Evolutionary conservation across 2,329 filamentous ascomycete genomes (phyloP).

Genomic region (Pleoardoris graminearum): DNA sequence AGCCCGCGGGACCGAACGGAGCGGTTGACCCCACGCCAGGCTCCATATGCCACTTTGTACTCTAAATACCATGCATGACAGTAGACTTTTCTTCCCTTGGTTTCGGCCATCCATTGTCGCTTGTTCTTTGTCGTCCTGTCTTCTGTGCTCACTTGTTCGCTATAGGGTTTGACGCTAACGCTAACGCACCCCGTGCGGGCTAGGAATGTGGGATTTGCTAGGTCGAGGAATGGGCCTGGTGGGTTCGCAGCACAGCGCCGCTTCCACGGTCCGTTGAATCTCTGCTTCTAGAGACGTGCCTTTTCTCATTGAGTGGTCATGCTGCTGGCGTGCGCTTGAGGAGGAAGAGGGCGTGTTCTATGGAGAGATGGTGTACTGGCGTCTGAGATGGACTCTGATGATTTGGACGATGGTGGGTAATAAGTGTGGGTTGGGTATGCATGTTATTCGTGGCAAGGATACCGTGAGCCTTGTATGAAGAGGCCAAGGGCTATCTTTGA

Average conservation of each 20-base stretch:
- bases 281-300: conserved; percentile 20
- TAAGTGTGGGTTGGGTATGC: too few relatives aligned
- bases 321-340: conserved; percentile 37
- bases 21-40: background rate
- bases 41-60: conserved; percentile 8
- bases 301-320: conserved; percentile 43
- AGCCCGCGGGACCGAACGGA: conserved; percentile 2
- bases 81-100: conserved; percentile 10
- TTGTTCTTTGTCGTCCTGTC: conserved; percentile 13
- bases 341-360: conserved; percentile 22
- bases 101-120: conserved; percentile 5
- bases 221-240: too few relatives aligned
- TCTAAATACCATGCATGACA: conserved; percentile 16
- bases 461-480: too few relatives aligned
- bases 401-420: too few relatives aligned
- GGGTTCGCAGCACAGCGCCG: too few relatives aligned
- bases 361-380: background rate
- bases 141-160: background rate
- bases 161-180: background rate
- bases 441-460: too few relatives aligned
- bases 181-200: too few relatives aligned
- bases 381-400: background rate
- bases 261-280: too few relatives aligned
- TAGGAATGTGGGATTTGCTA: too few relatives aligned
- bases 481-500: too few relatives aligned